Evolutionary conservation across 805 yeast species (phyloP), one percentile per base, ranked within the genome.

Genomic region (Candida argentea): DNA sequence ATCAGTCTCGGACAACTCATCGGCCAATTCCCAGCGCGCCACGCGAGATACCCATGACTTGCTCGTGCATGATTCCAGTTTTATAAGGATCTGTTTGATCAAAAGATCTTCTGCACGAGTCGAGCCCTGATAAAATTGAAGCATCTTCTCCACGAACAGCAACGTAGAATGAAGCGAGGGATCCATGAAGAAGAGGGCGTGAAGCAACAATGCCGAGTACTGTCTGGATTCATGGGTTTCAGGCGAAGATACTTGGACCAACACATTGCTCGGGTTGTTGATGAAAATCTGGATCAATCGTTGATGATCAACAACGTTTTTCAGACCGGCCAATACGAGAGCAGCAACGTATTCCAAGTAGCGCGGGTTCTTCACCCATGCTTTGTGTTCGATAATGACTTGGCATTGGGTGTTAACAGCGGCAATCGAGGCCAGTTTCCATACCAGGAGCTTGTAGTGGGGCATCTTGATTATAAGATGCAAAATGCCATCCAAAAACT

Each of bases 21-120:
- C 61, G 24, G 46, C 44, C 28, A 77, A 66, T 28, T 80, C 86
- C 93, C 94, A 82, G 24, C 66, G 57, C 19, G 62, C 54, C 4
- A 81, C 73, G 20, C 60, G 48, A 28, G 62, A 62, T n/a, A 79
- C 60, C 93, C 94, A 85, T 5, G 85, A 71, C 4, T 50, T 40
- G 9, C 65, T 53, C 5, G 63, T 41, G 3, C 53, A 51, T 0
- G 70, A 42, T 49, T 89, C 97, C 20, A 85, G 57, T 8, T 48
- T 46, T 30, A 63, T 59, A 25, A 89, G 45, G 2, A 82, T 52
- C 4, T 55, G 48, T 30, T 80, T 68, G 16, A 89, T 44, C 2
- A 86, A 33, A 29, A 70, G 45, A 44, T 89, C 96, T 20, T 70
- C 71, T 1, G 73, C 55, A 10, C 68, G 47, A 3, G 61, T 53